Conservation (phyloP, 106 monocot species). For the Dioscorea zingiberensis region DNA sequence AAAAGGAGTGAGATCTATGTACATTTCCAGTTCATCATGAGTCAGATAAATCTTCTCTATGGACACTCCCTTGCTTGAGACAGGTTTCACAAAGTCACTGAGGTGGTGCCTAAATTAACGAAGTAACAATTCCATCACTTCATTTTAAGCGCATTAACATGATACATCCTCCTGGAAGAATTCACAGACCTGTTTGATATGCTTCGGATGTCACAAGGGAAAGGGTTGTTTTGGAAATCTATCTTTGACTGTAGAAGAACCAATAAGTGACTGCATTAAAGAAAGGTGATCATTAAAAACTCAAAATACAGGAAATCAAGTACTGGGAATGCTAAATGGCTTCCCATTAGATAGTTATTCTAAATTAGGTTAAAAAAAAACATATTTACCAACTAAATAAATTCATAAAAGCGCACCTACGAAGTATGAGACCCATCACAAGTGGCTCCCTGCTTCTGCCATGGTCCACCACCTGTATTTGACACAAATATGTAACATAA, state of each 20-base stretch:
- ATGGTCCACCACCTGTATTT: conserved; percentile 67
- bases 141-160: not conserved
- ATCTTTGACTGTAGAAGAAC: conserved; percentile 89
- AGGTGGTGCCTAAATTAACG: conserved; percentile 37
- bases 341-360: too few relatives aligned
- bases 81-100: conserved; percentile 68
- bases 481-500: conserved; percentile 8
- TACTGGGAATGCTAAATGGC: too few relatives aligned
- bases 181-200: conserved; percentile 53
- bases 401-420: conserved; percentile 35
- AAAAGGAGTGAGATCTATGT: conserved; percentile 97
- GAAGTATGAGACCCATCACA: conserved; percentile 89
- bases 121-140: not conserved
- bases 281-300: not conserved
- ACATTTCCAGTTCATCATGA: conserved; percentile 73
- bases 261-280: conserved; percentile 63
- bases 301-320: too few relatives aligned
- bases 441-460: conserved; percentile 61
- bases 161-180: not conserved
- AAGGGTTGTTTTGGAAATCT: conserved; percentile 86
- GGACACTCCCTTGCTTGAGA: conserved; percentile 65
- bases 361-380: too few relatives aligned
- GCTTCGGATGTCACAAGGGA: conserved; percentile 67
- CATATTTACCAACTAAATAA: too few relatives aligned
- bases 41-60: conserved; percentile 75